Evolutionary conservation across 495 filamentous ascomycete species (phyloP), one percentile per base, ranked within the genome.

Genomic region (Podospora pseudopauciseta): DNA sequence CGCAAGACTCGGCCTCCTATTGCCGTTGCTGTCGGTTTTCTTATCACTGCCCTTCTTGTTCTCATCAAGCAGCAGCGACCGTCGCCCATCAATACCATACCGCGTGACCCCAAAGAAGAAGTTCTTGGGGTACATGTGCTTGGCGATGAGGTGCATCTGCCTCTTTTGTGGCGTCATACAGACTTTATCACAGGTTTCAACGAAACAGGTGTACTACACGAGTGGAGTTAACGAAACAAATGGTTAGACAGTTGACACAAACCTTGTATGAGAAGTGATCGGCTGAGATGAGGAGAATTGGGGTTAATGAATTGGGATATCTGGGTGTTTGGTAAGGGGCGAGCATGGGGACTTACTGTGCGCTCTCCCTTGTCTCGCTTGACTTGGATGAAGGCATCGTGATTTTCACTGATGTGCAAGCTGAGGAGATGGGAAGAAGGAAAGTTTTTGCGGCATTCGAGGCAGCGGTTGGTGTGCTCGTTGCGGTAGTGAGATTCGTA

Each of bases 91-190:
- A 60, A 97, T 91, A 32, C 95, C 95, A 67, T 93, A 87, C 70
- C 94, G 91, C 0, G 96, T 89, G 34, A 97, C 86, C 26, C 86
- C 87, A 76, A 97, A 98, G 75, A 97, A 94, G 75, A 94, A 99
- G 67, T 91, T 90, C 79, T 87, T 89, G 5, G 94, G 95, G 77
- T 95, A 99, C 82, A 91, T 87, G 73, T 99, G 95, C 79, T 97
- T 97, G 77, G 97, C 94, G 67, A 94, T 91, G 27, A 96, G 79
- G 79, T 99, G 95, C 75, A 91, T 86, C 62, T 90, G 83, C 60
- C 95, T 86, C 77, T 96, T 99, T 69, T 91, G 86, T 4, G 91
- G 88, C 7, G 89, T 93, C 30, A 86, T 89, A 80, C 94, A 98
- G 78, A 93, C 88, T 67, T 89, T 83, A 60, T 97, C 93, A 73